Evolutionary conservation across 768 basidiomycete species (phyloP), one percentile per base, ranked within the genome.

Genomic region (Arthromyces matolae): DNA sequence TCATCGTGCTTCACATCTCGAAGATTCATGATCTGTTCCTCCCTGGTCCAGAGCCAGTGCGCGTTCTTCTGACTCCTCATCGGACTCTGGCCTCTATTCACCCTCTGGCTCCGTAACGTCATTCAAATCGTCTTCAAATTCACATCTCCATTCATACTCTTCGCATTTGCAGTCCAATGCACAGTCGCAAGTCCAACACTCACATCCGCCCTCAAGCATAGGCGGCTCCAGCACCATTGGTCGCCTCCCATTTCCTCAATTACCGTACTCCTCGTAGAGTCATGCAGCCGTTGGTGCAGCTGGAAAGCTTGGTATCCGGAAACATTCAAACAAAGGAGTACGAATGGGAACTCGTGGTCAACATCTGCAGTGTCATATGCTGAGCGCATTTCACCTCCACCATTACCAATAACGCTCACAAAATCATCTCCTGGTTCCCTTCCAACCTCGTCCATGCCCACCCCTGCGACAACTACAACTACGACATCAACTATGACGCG

Each of bases 341-440:
- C 73, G 53, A 72, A 77, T 51, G 67, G 78, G 34, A 72, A 72
- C 47, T 80, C 78, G 41, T 80, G 78, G 78, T 74, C 66, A 41
- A 64, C 70, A 18, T 57, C 49, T 23, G 43, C 47, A n/a, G n/a
- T n/a, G n/a, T n/a, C n/a, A n/a, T n/a, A n/a, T n/a, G n/a, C n/a
- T n/a, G n/a, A n/a, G n/a, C n/a, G n/a, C n/a, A n/a, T n/a, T n/a
- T n/a, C n/a, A n/a, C n/a, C n/a, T n/a, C n/a, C 54, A 18, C 48
- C 24, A 4, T 38, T 45, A 13, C 32, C 41, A 7, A n/a, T n/a
- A n/a, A n/a, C n/a, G n/a, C n/a, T n/a, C n/a, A n/a, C n/a, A n/a
- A n/a, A n/a, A n/a, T n/a, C n/a, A n/a, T n/a, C n/a, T n/a, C n/a
- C n/a, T n/a, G n/a, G n/a, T n/a, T 37, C 31, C 6, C 41, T 38